Conservation (phyloP, 768 basidiomycete genomes). For the Tremella mesenterica region DNA sequence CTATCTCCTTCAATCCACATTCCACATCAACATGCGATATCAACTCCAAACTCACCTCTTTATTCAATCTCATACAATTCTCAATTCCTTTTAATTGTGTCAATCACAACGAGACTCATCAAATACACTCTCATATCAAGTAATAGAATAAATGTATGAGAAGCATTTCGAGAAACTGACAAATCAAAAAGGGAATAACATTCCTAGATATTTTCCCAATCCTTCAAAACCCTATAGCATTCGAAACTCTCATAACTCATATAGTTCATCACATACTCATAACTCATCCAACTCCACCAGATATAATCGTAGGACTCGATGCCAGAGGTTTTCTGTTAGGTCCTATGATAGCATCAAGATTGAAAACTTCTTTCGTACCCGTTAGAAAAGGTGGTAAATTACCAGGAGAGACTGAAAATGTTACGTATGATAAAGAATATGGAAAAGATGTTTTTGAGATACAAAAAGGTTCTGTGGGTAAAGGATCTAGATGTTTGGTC, state of each 20-base stretch:
- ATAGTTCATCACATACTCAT: constrained; percentile 77
- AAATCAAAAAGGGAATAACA: constrained; percentile 68
- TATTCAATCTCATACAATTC: background rate
- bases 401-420: constrained; percentile 71
- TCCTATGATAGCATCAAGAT: constrained; percentile 77
- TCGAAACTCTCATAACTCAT: constrained; percentile 86
- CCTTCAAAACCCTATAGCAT: constrained; percentile 70
- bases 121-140: background rate
- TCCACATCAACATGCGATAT: too few species aligned
- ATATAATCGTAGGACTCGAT: constrained; percentile 89
- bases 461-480: constrained; percentile 73
- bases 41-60: too few species aligned
- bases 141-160: background rate
- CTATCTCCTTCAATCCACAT: too few species aligned
- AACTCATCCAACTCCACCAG: constrained; percentile 46
- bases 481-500: constrained; percentile 74
- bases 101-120: too few species aligned
- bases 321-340: constrained; percentile 93
- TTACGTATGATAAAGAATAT: constrained; percentile 84
- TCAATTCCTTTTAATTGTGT: too few species aligned
- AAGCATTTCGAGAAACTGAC: too few species aligned
- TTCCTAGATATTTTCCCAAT: constrained; percentile 95
- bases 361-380: constrained; percentile 91
- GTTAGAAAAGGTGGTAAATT: constrained; percentile 90
- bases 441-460: constrained; percentile 92